These are phyloP conservation scores for Pisolithus orientalis DNA, from an alignment of 768 basidiomycete genomes.

Conservation along the genomic window DNA sequence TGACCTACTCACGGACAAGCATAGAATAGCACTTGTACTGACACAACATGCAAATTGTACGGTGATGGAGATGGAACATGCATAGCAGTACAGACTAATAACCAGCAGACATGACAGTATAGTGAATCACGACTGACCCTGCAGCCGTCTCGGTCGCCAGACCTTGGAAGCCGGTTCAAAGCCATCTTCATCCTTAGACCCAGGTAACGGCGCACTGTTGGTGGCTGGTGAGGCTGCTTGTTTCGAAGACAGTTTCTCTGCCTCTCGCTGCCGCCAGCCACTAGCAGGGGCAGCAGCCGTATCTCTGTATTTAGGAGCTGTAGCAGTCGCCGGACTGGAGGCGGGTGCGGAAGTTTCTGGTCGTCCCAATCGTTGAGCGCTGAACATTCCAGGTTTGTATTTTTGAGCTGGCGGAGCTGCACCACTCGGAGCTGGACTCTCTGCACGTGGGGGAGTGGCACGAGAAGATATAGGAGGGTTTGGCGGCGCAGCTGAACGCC, in stretches of 20 bases:
- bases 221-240: slow-evolving; percentile 13
- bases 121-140: slow-evolving; percentile 1
- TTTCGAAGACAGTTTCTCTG: slow-evolving; percentile 41
- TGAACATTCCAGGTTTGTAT: slow-evolving; percentile 31
- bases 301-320: not conserved
- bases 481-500: slow-evolving; percentile 11
- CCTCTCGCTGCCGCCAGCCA: slow-evolving; percentile 57
- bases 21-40: slow-evolving; percentile 10
- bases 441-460: slow-evolving; percentile 40
- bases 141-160: slow-evolving; percentile 18
- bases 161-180: slow-evolving; percentile 53
- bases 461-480: slow-evolving; percentile 19
- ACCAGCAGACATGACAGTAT: not conserved
- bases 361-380: not conserved
- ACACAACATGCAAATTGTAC: slow-evolving; percentile 11
- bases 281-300: slow-evolving; percentile 25
- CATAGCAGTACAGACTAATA: slow-evolving; percentile 7
- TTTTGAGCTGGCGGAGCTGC: slow-evolving; percentile 29
- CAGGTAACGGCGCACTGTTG: slow-evolving; percentile 24
- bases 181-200: slow-evolving; percentile 56
- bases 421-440: slow-evolving; percentile 44
- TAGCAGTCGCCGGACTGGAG: not conserved
- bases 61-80: slow-evolving; percentile 10
- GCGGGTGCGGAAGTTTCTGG: not conserved
- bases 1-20: slow-evolving; percentile 7